Percentiles rank a stretch among this genome's conserved stretches.
Conservation (phyloP, 352 stramenopile genomes). For the Chrysophaeum taylorii region DNA sequence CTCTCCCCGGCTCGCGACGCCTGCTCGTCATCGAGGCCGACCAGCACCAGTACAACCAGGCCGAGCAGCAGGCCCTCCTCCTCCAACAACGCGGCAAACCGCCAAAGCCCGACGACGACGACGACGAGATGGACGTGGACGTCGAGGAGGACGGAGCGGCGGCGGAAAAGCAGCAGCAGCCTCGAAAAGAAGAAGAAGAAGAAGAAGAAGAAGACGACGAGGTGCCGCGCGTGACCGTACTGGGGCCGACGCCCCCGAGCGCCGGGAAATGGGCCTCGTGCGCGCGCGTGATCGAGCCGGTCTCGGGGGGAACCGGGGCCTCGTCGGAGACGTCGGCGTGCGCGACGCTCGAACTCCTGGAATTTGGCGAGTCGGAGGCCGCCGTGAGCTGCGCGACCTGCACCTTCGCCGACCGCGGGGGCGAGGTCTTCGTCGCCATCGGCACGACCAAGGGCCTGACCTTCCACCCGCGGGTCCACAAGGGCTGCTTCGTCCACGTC, state of each 20-base stretch:
- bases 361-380: constrained; percentile 82
- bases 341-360: constrained; percentile 59
- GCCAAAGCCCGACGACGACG: constrained; percentile 18
- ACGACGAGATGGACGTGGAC: constrained; percentile 43
- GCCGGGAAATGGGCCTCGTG: constrained; percentile 88
- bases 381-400: constrained; percentile 80
- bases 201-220: constrained; percentile 53
- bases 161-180: constrained; percentile 62
- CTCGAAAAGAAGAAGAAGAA: constrained; percentile 49
- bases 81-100: constrained; percentile 33
- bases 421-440: constrained; percentile 91
- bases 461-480: constrained; percentile 66
- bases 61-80: constrained; percentile 64
- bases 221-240: constrained; percentile 41
- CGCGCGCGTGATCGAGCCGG: constrained; percentile 91
- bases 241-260: constrained; percentile 50
- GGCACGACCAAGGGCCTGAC: constrained; percentile 87
- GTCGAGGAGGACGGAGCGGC: constrained; percentile 55
- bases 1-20: constrained; percentile 57
- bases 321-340: no score
- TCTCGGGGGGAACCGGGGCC: no score
- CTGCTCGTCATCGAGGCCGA: constrained; percentile 95
- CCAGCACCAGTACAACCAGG: constrained; percentile 83
- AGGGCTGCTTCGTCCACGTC: constrained; percentile 67
- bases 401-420: constrained; percentile 84